Percentiles rank a stretch among this genome's conserved stretches.
These are phyloP conservation scores for Lodderomyces elongisporus DNA, from an alignment of 1,139 yeast species.

Conservation along the genomic window DNA sequence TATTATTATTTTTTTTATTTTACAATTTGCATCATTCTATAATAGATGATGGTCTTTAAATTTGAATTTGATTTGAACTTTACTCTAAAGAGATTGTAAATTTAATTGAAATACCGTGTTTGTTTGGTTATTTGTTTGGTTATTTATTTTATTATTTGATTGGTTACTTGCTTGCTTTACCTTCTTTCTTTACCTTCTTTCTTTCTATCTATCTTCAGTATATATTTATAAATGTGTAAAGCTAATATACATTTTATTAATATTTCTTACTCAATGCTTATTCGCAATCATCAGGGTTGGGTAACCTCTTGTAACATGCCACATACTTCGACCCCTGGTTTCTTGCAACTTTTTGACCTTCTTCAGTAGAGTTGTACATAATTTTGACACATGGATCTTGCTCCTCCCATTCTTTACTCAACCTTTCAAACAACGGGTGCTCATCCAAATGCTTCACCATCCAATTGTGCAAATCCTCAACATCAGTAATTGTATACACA, in stretches of 20 bases:
- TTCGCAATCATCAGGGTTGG: constrained; percentile 46
- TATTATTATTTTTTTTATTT: constrained; percentile 4
- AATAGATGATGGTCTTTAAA: too few species aligned
- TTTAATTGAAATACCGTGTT: too few species aligned
- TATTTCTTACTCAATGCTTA: constrained; percentile 8
- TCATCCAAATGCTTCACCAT: constrained; percentile 88
- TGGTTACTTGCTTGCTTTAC: constrained; percentile 1
- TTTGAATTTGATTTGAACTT: too few species aligned
- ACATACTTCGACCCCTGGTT: constrained; percentile 82
- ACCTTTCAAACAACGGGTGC: constrained; percentile 86
- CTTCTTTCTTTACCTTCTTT: constrained; percentile 1
- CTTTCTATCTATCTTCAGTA: neutral
- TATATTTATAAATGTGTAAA: neutral
- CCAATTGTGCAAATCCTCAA: constrained; percentile 89
- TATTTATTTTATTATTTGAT: neutral
- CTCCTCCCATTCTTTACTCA: constrained; percentile 73
- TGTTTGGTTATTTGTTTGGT: too few species aligned
- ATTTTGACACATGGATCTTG: constrained; percentile 76
- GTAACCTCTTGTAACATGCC: constrained; percentile 80
- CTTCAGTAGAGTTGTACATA: constrained; percentile 92
- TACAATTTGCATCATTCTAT: constrained; percentile 1
- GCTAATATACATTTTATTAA: neutral
- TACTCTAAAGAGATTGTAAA: too few species aligned
- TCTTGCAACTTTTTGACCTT: constrained; percentile 92
- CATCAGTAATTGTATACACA: constrained; percentile 93